A percentile compares a stretch with the other conserved stretches of the same genome.
phyloP scores from a whole-genome alignment of 768 basidiomycete species.

The Hygrocybe coccinea region DNA sequence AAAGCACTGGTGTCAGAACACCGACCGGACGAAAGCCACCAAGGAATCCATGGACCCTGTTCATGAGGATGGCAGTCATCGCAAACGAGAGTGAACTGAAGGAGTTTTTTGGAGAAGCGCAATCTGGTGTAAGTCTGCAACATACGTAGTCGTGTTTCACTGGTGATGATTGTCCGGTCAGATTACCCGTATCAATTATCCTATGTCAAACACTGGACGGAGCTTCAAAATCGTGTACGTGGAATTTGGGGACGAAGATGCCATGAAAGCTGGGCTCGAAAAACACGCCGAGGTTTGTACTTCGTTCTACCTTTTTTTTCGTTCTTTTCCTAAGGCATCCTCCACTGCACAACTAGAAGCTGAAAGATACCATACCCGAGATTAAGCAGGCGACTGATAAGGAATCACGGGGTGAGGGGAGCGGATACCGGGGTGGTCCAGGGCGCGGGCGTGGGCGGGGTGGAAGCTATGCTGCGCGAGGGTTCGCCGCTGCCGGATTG shows the following conservation, averaged over 20 bases:
- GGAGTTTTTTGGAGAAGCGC: constrained; percentile 72
- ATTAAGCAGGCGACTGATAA: constrained; percentile 68
- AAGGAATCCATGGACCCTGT: constrained; percentile 81
- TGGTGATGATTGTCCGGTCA: constrained; percentile 21
- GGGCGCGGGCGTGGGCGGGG: constrained; percentile 51
- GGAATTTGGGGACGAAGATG: constrained; percentile 84
- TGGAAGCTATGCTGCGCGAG: constrained; percentile 59
- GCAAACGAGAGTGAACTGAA: constrained; percentile 60
- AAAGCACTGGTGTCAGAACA: constrained; percentile 62
- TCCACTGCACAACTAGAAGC: constrained; percentile 43
- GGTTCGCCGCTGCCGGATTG: constrained; percentile 67
- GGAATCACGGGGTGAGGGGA: constrained; percentile 35
- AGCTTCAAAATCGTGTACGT: constrained; percentile 68
- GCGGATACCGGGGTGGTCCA: constrained; percentile 32
- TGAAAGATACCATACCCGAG: constrained; percentile 61
- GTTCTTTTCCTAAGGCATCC: constrained; percentile 5
- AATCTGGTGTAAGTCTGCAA: constrained; percentile 51
- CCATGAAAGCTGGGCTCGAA: constrained; percentile 74
- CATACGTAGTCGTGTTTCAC: neutral
- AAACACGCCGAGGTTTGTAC: constrained; percentile 64
- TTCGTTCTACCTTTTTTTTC: constrained; percentile 1
- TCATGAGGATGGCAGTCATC: constrained; percentile 57
- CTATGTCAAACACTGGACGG: constrained; percentile 44
- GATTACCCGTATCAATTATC: constrained; percentile 68
- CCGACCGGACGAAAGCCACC: constrained; percentile 61